Evolutionary conservation across 140 eudicot genomes (phyloP), one percentile per base, ranked within the genome.

Genomic region (Bidens hawaiensis): DNA sequence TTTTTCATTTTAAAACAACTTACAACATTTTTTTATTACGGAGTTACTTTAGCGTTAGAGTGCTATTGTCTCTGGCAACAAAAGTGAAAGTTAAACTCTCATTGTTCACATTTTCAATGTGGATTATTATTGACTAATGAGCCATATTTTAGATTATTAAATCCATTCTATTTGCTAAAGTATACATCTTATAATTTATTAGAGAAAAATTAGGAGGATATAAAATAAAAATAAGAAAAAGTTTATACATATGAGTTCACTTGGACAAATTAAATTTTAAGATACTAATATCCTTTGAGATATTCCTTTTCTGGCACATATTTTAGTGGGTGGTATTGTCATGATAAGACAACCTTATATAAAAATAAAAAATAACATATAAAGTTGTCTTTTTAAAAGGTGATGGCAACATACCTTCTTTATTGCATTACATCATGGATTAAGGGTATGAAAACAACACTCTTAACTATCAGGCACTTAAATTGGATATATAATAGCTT

Each of bases 201-300:
- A 31, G 8, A 31, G 9, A 31, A 5, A 4, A 1, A 31, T 4
- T 31, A 31, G 36, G n/a, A n/a, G n/a, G 5, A 31, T 31, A 31
- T 31, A 9, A 4, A 4, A 31, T 4, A 31, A 0, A 9, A 31
- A 31, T 4, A 31, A 4, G 5, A 31, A 1, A 30, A 30, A 31
- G 8, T n/a, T n/a, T n/a, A n/a, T n/a, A n/a, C n/a, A n/a, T n/a
- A n/a, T 30, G 12, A 60, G 50, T 65, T 36, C 9, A 53, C 41
- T 33, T 74, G 19, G 67, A 41, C 62, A 48, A 74, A 13, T 27
- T 66, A 49, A 33, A 31, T 19, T 17, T 45, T 67, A 28, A 60
- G 48, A 30, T 30, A 30, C 55, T 48, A 31, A 36, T 31, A 42
- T 18, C 59, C 30, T 55, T 47, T 3, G 4, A 30, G 16, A 24